Conservation (phyloP, 1,284 basidiomycete species). For the Trametes pubescens region DNA sequence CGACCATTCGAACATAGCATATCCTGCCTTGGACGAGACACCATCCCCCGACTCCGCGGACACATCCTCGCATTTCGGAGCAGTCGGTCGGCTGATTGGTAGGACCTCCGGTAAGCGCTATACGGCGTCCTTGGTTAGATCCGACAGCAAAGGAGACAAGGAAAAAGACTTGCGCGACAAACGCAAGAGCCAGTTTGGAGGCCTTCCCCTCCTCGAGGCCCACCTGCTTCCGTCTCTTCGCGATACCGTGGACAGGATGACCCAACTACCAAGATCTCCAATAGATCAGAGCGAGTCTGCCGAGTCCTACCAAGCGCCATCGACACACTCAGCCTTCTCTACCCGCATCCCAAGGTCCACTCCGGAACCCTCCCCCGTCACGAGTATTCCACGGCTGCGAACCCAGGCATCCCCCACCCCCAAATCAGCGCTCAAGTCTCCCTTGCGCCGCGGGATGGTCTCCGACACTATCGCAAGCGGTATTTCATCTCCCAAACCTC, state of each 20-base stretch:
- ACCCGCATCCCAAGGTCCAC: slow-evolving; percentile 3
- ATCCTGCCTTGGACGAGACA: slow-evolving; percentile 1
- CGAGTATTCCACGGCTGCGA: slow-evolving; percentile 19
- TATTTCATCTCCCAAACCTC: slow-evolving; percentile 41
- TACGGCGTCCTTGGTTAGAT: slow-evolving; percentile 27
- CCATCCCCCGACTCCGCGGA: slow-evolving; percentile 2
- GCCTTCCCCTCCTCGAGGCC: slow-evolving; percentile 64
- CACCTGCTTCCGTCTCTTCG: slow-evolving; percentile 71
- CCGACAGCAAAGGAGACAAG: slow-evolving; percentile 27
- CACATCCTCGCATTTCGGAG: slow-evolving; percentile 13
- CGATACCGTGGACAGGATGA: slow-evolving; percentile 78
- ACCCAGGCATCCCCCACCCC: slow-evolving; percentile 11
- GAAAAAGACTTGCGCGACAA: slow-evolving; percentile 37
- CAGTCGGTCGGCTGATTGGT: slow-evolving; percentile 28
- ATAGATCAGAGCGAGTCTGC: slow-evolving; percentile 13
- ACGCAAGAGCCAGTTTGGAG: slow-evolving; percentile 56
- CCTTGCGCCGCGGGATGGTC: slow-evolving; percentile 5
- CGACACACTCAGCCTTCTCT: neutral
- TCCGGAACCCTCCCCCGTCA: slow-evolving; percentile 5
- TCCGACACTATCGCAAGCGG: slow-evolving; percentile 46
- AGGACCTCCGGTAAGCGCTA: slow-evolving; percentile 34
- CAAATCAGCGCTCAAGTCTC: slow-evolving; percentile 27
- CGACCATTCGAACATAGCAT: slow-evolving; percentile 18
- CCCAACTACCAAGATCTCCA: slow-evolving; percentile 42
- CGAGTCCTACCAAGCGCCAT: neutral